phyloP scores from a whole-genome alignment of 805 yeast genomes.

The Saccharomycopsis sp. region DNA sequence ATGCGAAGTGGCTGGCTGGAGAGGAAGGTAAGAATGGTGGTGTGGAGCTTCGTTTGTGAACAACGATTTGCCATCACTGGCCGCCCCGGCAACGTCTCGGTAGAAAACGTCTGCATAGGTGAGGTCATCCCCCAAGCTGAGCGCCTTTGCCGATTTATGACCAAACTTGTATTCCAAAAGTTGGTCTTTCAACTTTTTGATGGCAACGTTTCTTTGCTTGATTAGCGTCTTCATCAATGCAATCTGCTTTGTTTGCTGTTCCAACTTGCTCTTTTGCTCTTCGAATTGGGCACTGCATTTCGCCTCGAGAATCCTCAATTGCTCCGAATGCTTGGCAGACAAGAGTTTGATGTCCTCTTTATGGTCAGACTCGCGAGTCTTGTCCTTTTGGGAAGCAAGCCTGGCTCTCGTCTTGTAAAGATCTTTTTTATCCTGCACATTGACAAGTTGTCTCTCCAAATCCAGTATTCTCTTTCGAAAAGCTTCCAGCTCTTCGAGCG shows the following conservation, averaged over 20 bases:
- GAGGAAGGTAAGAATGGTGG: no score
- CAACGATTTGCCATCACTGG: background rate
- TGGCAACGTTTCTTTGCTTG: background rate
- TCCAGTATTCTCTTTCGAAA: slow-evolving; percentile 1
- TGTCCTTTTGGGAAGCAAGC: background rate
- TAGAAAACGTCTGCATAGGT: slow-evolving; percentile 2
- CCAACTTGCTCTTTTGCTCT: background rate
- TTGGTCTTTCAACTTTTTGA: background rate
- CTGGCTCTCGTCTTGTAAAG: background rate
- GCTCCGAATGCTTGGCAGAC: background rate
- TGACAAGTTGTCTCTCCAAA: no score
- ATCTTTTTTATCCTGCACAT: slow-evolving; percentile 5
- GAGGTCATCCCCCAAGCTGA: slow-evolving; percentile 2
- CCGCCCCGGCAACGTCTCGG: background rate
- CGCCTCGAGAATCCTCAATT: background rate
- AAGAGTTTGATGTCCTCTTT: slow-evolving; percentile 3
- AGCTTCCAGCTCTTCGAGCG: no score
- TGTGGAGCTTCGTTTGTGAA: no score
- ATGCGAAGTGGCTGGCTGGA: no score
- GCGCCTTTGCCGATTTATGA: background rate
- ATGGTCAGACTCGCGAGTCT: slow-evolving; percentile 1
- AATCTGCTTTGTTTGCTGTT: background rate
- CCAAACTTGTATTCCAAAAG: no score
- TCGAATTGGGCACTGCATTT: no score
- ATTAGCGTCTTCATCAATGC: background rate